Base-by-base conservation (phyloP, 441 rosid species). In the Manihot esculenta region DNA sequence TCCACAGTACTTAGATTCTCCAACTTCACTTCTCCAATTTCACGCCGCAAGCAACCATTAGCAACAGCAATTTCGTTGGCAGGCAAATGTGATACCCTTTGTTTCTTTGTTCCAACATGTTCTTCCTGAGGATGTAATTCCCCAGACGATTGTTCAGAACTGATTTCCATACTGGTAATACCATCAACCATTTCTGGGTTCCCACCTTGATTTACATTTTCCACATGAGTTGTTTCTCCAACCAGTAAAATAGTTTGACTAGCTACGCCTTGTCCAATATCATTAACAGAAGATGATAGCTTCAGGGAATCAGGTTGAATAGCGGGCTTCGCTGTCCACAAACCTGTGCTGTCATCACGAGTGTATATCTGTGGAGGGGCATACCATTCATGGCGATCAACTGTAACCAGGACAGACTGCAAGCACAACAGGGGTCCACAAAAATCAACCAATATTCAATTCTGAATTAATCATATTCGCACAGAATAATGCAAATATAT, bases 311-410 rank as follows among this genome's bases (percentile, higher is more conserved):
- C 70, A 1, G 81, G 76, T 70, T 73, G 84, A 71, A 89, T 76
- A 48, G 98, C 97, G 70, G 93, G 85, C 76, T 80, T 87, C 70
- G 80, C 81, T 51, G 79, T 86, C 99, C 99, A 96, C 73, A 91
- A 78, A 71, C 99, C 98, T 48, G 94, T 78, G 74, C 90, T 80
- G 80, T 91, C 99, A 80, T 96, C 88, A 63, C 99, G 97, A 67
- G 89, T 89, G 76, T 91, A 96, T 82, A 88, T 85, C 79, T 86
- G 97, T 38, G 99, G 97, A 77, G 94, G 87, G 56, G 94, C 94
- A 77, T 93, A 93, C 99, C 99, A 96, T 79, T 93, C 99, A 80
- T 96, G 98, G 72, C 97, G 93, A 82, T 93, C 98, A 61, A 93
- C 80, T 17, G 98, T 93, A 64, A 96, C 94, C 75, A 96, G 74